phyloP scores from a whole-genome alignment of 73 alveolate genomes.

The Diophrys sp. region DNA sequence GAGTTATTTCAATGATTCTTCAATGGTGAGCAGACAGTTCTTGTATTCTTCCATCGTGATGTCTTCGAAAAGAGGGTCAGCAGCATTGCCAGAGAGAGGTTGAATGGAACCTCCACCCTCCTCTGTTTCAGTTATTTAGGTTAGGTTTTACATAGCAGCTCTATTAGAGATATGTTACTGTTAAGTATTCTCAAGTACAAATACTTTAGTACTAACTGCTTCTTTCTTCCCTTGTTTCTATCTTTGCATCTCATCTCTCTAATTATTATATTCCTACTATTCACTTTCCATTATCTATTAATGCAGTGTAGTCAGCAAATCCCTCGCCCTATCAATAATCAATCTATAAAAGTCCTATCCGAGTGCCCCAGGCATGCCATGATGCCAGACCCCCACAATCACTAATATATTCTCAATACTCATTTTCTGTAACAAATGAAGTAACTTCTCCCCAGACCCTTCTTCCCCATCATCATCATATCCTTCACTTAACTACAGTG shows the following conservation, averaged over 20 bases:
- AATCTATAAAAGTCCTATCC: slow-evolving; percentile 51
- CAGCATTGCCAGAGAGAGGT: neutral
- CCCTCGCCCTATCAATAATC: slow-evolving; percentile 57
- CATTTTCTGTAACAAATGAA: slow-evolving; percentile 52
- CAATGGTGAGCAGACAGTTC: slow-evolving; percentile 22
- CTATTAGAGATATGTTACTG: neutral
- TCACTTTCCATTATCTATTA: slow-evolving; percentile 34
- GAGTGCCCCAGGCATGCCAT: slow-evolving; percentile 29
- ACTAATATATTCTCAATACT: slow-evolving; percentile 61
- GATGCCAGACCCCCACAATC: slow-evolving; percentile 51
- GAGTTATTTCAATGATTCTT: slow-evolving; percentile 23
- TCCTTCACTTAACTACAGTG: slow-evolving; percentile 44
- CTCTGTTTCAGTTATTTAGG: neutral
- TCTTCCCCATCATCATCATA: slow-evolving; percentile 67
- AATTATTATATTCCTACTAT: neutral
- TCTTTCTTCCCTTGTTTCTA: slow-evolving; percentile 4
- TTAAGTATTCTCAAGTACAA: slow-evolving; percentile 16
- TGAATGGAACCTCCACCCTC: neutral
- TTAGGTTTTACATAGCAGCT: neutral
- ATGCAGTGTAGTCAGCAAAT: slow-evolving; percentile 44
- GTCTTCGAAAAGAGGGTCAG: slow-evolving; percentile 8
- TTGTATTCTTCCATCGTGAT: slow-evolving; percentile 41
- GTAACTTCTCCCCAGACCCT: slow-evolving; percentile 68
- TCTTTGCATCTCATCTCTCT: neutral
- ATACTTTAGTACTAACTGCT: slow-evolving; percentile 20